A percentile compares a stretch with the other conserved stretches of the same genome.
These are phyloP conservation scores for Streptanthus diversifolius DNA, from an alignment of 345 rosid genomes.

Conservation along the genomic window DNA sequence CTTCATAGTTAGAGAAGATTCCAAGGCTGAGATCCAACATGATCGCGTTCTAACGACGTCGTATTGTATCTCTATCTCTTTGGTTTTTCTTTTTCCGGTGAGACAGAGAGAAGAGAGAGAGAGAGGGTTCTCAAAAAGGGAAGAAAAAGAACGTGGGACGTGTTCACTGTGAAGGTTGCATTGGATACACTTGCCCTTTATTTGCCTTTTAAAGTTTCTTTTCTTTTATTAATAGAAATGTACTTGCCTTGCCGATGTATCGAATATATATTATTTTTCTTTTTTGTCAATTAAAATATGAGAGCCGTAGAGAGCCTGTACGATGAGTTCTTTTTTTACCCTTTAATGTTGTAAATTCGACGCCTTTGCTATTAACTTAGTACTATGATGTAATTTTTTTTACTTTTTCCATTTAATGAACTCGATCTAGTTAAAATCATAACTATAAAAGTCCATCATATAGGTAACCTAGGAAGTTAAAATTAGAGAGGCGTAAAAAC, in stretches of 20 bases:
- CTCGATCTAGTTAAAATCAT: not conserved
- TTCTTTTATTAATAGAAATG: conserved; percentile 5
- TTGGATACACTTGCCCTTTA: conserved; percentile 44
- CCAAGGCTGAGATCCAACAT: conserved; percentile 34
- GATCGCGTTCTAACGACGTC: conserved; percentile 24
- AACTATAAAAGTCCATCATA: not conserved
- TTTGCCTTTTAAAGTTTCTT: conserved; percentile 18
- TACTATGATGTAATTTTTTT: not conserved
- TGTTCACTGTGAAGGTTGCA: conserved; percentile 38
- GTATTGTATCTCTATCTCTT: not conserved
- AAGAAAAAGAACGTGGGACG: conserved; percentile 38
- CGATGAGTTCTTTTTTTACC: conserved; percentile 10
- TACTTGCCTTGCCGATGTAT: conserved; percentile 35
- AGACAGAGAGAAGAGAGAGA: conserved; percentile 3
- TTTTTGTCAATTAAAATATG: conserved; percentile 15
- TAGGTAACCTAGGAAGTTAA: not conserved
- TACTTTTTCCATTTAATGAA: not conserved
- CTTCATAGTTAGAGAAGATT: conserved; percentile 19
- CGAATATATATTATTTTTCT: conserved; percentile 15
- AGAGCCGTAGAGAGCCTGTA: conserved; percentile 12
- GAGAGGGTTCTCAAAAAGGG: conserved; percentile 34
- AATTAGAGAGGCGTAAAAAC: not conserved
- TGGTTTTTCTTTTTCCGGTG: not conserved
- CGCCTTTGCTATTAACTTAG: not conserved
- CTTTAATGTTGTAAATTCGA: conserved; percentile 6